Conservation (phyloP, 768 basidiomycete genomes). For the Pleurotus salmoneostramineus region DNA sequence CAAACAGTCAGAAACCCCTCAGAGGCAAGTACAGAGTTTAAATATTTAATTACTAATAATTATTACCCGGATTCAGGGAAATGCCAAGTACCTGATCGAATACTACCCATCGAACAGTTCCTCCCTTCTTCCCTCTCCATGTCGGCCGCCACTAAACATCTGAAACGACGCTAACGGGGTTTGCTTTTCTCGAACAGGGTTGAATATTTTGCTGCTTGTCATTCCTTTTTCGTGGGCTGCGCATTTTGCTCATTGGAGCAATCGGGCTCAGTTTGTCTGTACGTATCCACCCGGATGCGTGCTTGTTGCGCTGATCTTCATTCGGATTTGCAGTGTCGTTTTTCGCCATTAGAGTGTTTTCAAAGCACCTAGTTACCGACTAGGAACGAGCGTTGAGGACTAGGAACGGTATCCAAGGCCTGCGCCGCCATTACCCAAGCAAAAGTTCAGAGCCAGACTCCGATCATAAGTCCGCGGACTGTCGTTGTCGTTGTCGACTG, state of each 20-base stretch:
- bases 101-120: too few species aligned
- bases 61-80: too few species aligned
- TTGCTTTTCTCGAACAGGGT: constrained; percentile 29
- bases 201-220: constrained; percentile 54
- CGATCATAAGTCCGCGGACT: too few species aligned
- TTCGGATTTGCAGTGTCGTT: constrained; percentile 46
- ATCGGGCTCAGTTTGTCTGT: constrained; percentile 42
- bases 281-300: constrained; percentile 14
- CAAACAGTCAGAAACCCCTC: too few species aligned
- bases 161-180: neutral
- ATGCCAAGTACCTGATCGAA: neutral
- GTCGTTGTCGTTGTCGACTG: too few species aligned
- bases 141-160: neutral
- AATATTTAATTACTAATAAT: too few species aligned
- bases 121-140: neutral
- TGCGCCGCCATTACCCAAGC: too few species aligned
- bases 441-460: too few species aligned
- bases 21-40: too few species aligned
- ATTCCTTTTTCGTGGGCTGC: constrained; percentile 61
- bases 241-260: constrained; percentile 40
- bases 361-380: too few species aligned
- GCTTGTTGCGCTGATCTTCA: neutral
- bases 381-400: too few species aligned
- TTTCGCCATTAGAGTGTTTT: constrained; percentile 25
- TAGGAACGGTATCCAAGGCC: too few species aligned